phyloP scores from a whole-genome alignment of 768 basidiomycete species.

The Coprinopsis sp. region DNA sequence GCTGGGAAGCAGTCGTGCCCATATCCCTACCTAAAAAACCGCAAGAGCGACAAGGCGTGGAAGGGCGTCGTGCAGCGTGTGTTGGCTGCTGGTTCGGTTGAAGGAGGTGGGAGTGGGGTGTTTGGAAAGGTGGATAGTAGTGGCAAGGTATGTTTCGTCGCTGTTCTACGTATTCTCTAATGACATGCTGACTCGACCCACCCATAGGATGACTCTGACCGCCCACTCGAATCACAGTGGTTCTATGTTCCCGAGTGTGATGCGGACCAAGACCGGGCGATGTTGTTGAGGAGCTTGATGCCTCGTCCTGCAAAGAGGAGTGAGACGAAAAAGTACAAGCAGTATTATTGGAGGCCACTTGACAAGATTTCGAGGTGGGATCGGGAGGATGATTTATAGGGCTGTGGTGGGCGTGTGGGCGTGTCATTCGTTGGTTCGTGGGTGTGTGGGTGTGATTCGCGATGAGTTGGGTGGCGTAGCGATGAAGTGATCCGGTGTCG shows the following conservation, averaged over 20 bases:
- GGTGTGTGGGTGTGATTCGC: too few relatives aligned
- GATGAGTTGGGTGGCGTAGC: too few relatives aligned
- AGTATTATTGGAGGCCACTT: conserved; percentile 77
- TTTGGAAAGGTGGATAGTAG: conserved; percentile 72
- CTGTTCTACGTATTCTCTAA: conserved; percentile 6
- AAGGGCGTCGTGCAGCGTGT: conserved; percentile 44
- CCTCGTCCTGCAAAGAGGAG: conserved; percentile 67
- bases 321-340: conserved; percentile 80
- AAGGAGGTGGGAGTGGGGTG: conserved; percentile 46
- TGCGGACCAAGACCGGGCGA: conserved; percentile 64
- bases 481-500: too few relatives aligned
- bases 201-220: conserved; percentile 42
- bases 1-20: too few relatives aligned
- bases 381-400: conserved; percentile 59
- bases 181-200: not conserved
- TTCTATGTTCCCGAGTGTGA: conserved; percentile 75
- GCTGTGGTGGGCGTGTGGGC: too few relatives aligned
- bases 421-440: too few relatives aligned
- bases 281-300: conserved; percentile 66
- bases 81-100: conserved; percentile 41
- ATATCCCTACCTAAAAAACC: too few relatives aligned
- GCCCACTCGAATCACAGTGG: conserved; percentile 60
- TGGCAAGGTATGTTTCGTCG: conserved; percentile 48
- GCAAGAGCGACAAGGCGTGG: too few relatives aligned
- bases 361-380: conserved; percentile 73